A percentile compares a stretch with the other conserved stretches of the same genome.
Evolutionary conservation across 2,329 filamentous ascomycete genomes (phyloP).

Genomic region (Cladophialophora psammophila): DNA sequence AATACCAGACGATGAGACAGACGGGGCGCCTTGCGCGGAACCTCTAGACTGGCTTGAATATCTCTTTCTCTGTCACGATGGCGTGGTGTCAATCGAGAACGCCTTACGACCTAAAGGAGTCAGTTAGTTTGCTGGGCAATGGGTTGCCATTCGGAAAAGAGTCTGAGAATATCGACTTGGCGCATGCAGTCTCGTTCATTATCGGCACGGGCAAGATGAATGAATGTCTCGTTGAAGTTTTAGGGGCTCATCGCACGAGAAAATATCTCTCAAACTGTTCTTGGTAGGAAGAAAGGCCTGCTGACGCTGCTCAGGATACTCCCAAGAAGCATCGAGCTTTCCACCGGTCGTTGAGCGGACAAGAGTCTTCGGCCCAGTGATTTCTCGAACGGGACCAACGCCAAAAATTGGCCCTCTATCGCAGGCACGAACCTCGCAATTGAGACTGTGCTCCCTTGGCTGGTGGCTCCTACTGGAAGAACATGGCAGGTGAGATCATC

Average conservation of each 20-base stretch:
- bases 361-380: no score
- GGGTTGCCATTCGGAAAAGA: not conserved
- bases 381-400: no score
- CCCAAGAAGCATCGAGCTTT: no score
- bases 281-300: no score
- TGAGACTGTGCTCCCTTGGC: not conserved
- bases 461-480: not conserved
- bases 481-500: conserved; percentile 13
- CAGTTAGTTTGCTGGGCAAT: no score
- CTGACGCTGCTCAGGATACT: no score
- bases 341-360: no score
- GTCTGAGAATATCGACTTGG: not conserved
- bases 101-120: not conserved
- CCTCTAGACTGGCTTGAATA: not conserved
- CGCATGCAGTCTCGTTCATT: not conserved
- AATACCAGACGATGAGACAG: not conserved
- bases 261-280: not conserved
- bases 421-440: no score
- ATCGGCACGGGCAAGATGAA: not conserved
- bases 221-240: not conserved
- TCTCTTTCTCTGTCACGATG: not conserved
- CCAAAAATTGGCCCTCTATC: no score
- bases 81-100: not conserved
- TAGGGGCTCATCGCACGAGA: not conserved
- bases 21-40: not conserved